Base-by-base conservation (phyloP, 257 asterid genomes). In the Nicotiana otophora region DNA sequence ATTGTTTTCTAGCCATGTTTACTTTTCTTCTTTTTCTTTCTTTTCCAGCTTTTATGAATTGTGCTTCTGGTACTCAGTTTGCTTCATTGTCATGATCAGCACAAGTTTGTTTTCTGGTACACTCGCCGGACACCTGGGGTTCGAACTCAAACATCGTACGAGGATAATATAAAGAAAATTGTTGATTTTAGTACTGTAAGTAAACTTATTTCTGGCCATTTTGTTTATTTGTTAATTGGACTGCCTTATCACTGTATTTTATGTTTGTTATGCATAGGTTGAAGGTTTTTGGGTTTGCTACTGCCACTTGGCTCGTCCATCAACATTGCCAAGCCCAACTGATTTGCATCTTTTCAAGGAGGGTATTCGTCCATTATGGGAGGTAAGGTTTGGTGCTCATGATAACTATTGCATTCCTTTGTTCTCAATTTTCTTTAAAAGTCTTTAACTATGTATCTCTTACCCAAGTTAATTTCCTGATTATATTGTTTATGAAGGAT, bases 321-420 rank as follows among this genome's bases (percentile, higher is more conserved):
- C 97, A 26, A 61, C 93, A 42, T 85, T 96, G 85, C 99, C 99
- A 12, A 87, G 91, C 89, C 99, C 98, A 55, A 93, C 99, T 68
- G 99, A 96, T 91, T 88, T 96, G 89, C 98, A 96, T 90, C 93
- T 96, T 66, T 94, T 96, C 92, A 96, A 94, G 91, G 99, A 90
- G 33, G 98, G 99, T 64, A 96, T 93, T 63, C 99, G 97, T 80
- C 99, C 99, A 12, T 84, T 94, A 62, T 96, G 99, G 98, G 99
- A 96, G 99, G 99, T 94, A 88, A 64, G 60, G 8, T 84, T 76
- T 81, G 75, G 46, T 26, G 85, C 81, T 76, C 82, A 81, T 26
- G 54, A 77, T 60, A 23, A 61, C 80, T 12, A 61, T 64, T 61
- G 42, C 31, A 67, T 51, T 55, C 14, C 26, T 36, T 5, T 0